Evolutionary conservation across 352 stramenopile genomes (phyloP).

Genomic region (Plasmopara viticola): DNA sequence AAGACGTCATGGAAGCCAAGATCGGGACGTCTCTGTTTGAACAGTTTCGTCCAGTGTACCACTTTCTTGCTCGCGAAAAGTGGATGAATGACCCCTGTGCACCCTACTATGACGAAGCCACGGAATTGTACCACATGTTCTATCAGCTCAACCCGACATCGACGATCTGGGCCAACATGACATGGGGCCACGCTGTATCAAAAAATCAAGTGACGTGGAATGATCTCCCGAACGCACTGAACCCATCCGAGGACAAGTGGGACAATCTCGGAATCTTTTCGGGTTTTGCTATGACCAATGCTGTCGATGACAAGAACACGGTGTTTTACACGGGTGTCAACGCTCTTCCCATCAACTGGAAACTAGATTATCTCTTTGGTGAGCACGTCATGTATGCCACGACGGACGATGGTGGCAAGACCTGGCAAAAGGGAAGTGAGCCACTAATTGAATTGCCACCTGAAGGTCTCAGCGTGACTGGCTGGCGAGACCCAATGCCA

Average conservation of each 20-base stretch:
- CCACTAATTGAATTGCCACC: constrained; percentile 45
- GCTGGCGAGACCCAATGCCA: constrained; percentile 55
- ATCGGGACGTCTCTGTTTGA: constrained; percentile 38
- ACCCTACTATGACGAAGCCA: constrained; percentile 60
- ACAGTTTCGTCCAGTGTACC: constrained; percentile 54
- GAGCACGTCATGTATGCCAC: constrained; percentile 66
- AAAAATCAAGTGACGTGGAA: constrained; percentile 66
- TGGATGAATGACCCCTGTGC: constrained; percentile 84
- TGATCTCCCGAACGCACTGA: constrained; percentile 57
- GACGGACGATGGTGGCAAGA: constrained; percentile 46
- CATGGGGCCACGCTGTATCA: constrained; percentile 69
- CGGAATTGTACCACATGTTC: constrained; percentile 71
- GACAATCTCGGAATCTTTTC: constrained; percentile 73
- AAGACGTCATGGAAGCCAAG: constrained; percentile 21
- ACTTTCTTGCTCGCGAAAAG: constrained; percentile 57
- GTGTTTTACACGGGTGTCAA: constrained; percentile 64
- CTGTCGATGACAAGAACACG: constrained; percentile 55
- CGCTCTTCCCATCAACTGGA: constrained; percentile 43
- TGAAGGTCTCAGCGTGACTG: constrained; percentile 45
- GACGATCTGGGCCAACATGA: constrained; percentile 66
- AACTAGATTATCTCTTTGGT: constrained; percentile 46
- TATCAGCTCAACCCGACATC: constrained; percentile 66
- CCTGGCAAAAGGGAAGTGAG: constrained; percentile 50
- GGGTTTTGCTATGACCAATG: constrained; percentile 51
- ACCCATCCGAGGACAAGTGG: constrained; percentile 48